phyloP scores from a whole-genome alignment of 2,329 filamentous ascomycete species.

The Bipolaris cookei region DNA sequence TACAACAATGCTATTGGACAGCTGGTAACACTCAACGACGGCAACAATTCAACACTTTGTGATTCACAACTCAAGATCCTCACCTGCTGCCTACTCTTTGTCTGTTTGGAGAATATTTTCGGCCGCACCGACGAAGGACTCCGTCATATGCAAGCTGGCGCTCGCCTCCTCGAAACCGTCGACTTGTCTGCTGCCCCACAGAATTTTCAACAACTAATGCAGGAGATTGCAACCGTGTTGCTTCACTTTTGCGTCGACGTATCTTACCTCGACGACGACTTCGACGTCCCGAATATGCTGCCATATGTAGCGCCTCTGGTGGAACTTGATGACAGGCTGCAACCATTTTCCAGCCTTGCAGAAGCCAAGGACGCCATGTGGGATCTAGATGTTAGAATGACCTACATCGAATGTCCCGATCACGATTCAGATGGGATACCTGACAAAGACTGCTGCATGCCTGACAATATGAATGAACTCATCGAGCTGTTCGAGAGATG shows the following conservation, averaged over 20 bases:
- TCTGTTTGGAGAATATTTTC: constrained; percentile 16
- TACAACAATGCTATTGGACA: constrained; percentile 17
- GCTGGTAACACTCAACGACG: background rate
- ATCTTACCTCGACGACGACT: constrained; percentile 4
- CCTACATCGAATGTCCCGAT: background rate
- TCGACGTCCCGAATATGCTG: constrained; percentile 9
- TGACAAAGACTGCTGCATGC: background rate
- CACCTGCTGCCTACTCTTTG: constrained; percentile 17
- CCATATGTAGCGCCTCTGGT: constrained; percentile 8
- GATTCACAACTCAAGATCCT: constrained; percentile 8
- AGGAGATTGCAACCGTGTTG: constrained; percentile 16
- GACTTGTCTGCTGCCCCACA: constrained; percentile 6
- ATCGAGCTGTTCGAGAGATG: background rate
- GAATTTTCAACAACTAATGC: constrained; percentile 4
- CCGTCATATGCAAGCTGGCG: constrained; percentile 15
- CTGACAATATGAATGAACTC: background rate
- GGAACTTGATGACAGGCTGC: constrained; percentile 5
- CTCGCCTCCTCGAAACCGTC: constrained; percentile 8
- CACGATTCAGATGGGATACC: background rate
- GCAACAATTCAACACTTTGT: background rate
- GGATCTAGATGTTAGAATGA: constrained; percentile 2
- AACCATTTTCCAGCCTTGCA: background rate
- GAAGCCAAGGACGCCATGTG: constrained; percentile 3
- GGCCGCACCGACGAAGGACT: constrained; percentile 14
- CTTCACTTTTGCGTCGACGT: constrained; percentile 14